Evolutionary conservation across 345 rosid genomes (phyloP).

Genomic region (Cardamine chenopodiifolia): DNA sequence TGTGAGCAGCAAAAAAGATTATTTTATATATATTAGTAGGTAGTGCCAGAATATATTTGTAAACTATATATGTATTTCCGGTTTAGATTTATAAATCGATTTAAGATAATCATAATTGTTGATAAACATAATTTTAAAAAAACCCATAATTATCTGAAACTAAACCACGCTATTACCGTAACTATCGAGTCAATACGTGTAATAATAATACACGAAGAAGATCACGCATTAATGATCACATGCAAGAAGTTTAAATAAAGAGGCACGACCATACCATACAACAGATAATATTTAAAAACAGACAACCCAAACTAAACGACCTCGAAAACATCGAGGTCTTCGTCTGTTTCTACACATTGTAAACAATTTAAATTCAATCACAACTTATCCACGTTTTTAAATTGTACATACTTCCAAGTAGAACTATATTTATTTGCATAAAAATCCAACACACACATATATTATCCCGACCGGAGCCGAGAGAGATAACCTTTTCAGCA

Average conservation of each 20-base stretch:
- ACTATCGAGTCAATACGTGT: constrained; percentile 29
- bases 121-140: constrained; percentile 9
- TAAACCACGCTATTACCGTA: not conserved
- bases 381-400: constrained; percentile 41
- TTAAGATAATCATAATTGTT: not conserved
- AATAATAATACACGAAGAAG: constrained; percentile 13
- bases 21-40: too few species aligned
- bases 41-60: not conserved
- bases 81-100: not conserved
- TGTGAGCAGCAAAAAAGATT: not conserved
- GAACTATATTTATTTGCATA: not conserved
- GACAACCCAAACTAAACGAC: constrained; percentile 30
- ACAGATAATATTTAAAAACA: constrained; percentile 31
- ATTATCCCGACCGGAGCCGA: not conserved
- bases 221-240: constrained; percentile 42
- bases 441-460: not conserved
- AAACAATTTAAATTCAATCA: constrained; percentile 22
- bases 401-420: constrained; percentile 8
- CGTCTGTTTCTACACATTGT: constrained; percentile 34
- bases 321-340: constrained; percentile 38
- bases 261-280: constrained; percentile 39
- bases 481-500: not conserved
- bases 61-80: not conserved
- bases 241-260: constrained; percentile 21
- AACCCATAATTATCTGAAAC: too few species aligned